phyloP scores from a whole-genome alignment of 2,329 filamentous ascomycete species.

The Penicillium sp. region DNA sequence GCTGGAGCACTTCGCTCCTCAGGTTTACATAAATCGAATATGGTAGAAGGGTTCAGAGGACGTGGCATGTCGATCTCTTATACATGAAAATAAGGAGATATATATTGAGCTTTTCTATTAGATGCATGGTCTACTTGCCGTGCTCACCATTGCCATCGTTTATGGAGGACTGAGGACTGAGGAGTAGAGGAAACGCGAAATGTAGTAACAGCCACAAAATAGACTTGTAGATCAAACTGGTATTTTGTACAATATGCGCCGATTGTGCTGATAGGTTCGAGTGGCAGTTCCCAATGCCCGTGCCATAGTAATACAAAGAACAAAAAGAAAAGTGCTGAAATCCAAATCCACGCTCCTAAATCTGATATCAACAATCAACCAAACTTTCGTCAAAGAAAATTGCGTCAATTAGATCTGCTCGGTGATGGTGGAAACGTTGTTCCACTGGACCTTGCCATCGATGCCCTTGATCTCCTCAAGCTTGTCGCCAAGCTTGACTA shows the following conservation, averaged over 20 bases:
- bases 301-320: conserved; percentile 31
- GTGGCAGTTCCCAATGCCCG: conserved; percentile 22
- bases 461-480: conserved; percentile 62
- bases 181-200: not conserved
- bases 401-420: conserved; percentile 25
- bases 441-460: conserved; percentile 57
- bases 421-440: conserved; percentile 32
- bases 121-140: not conserved
- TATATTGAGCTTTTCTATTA: not conserved
- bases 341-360: conserved; percentile 13
- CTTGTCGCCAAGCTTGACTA: conserved; percentile 78
- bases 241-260: conserved; percentile 35
- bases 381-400: not conserved
- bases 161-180: not conserved
- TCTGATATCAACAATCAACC: conserved; percentile 11
- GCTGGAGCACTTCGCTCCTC: not conserved
- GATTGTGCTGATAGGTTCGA: conserved; percentile 30
- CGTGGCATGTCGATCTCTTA: not conserved
- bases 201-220: not conserved
- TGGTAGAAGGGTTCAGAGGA: not conserved
- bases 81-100: not conserved
- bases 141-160: not conserved
- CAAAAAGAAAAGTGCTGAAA: conserved; percentile 21
- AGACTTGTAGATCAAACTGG: conserved; percentile 18
- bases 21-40: not conserved